Base-by-base conservation (phyloP, 2,329 filamentous ascomycete species). In the Malbranchea cinnamomea region DNA sequence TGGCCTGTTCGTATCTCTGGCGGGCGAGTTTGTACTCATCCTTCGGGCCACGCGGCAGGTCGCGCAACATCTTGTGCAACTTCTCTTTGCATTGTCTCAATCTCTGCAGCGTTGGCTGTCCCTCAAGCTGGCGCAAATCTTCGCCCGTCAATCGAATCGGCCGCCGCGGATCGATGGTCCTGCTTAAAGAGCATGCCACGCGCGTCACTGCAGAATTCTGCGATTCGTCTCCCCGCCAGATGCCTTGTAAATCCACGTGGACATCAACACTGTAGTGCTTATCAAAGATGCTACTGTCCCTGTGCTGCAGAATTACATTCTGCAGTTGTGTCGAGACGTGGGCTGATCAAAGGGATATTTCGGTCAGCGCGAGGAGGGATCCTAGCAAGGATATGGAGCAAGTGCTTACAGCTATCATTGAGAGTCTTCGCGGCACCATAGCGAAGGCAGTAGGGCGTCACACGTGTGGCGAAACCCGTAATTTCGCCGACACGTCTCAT, bases 391-490 rank as follows among this genome's bases (percentile, higher is more conserved):
- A 28, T 31, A 28, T 16, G 9, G 10, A 15, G 26, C 9, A 18
- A 34, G 22, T 35, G 48, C 50, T 47, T 41, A 58, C 47, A 17
- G 33, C 50, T 56, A 25, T 52, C 33, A 34, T 58, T 56, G 26
- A 59, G 54, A 4, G 41, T 49, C 34, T 57, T 57, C 10, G 47
- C 47, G 40, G 26, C 40, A 12, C 37, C 39, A 35, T 58, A 56
- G 41, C 43, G 44, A 12, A 58, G 46, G 15, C 26, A 35, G 36
- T 59, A 57, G 8, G 41, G 48, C 39, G n/a, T n/a, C n/a, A n/a
- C n/a, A n/a, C n/a, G n/a, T 45, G 45, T 5, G 45, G 44, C 30
- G 40, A 55, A 52, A 22, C 46, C 41, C 2, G 42, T 57, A 18
- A 57, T 48, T 36, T 52, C 12, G 23, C 47, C 42, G 6, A 44